A percentile compares a stretch with the other conserved stretches of the same genome.
Conservation (phyloP, 441 rosid species). For the Euphorbia celastroides region DNA sequence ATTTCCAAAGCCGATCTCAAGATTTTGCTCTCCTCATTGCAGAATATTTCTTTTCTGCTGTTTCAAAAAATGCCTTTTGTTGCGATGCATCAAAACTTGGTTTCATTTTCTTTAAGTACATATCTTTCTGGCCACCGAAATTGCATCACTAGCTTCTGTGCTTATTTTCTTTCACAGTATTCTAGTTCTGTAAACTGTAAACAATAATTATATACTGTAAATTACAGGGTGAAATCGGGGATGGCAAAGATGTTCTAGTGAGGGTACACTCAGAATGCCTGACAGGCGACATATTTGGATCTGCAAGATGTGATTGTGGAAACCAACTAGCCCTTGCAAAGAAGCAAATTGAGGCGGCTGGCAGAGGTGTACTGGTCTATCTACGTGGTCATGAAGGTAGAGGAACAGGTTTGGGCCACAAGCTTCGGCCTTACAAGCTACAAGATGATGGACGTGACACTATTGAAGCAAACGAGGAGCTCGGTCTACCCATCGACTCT, state of each 20-base stretch:
- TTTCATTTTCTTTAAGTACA: no score
- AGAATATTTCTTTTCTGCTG: no score
- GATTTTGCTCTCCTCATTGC: no score
- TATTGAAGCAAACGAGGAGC: conserved; percentile 83
- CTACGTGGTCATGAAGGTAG: conserved; percentile 95
- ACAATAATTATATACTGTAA: not conserved
- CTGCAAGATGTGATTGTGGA: conserved; percentile 84
- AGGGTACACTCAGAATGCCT: conserved; percentile 91
- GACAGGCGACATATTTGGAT: conserved; percentile 90
- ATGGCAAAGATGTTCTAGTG: conserved; percentile 78
- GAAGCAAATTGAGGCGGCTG: conserved; percentile 76
- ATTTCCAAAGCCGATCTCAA: no score
- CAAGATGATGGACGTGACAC: conserved; percentile 86
- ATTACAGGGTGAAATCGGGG: conserved; percentile 54
- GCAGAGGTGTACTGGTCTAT: conserved; percentile 78
- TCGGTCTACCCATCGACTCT: conserved; percentile 82
- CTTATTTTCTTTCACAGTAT: no score
- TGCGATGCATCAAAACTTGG: no score
- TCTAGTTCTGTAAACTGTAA: no score
- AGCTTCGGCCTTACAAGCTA: conserved; percentile 86
- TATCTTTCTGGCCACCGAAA: no score
- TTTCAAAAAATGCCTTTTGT: no score
- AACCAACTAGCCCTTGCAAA: conserved; percentile 77
- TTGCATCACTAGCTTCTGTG: no score
- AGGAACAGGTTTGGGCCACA: conserved; percentile 88